phyloP scores from a whole-genome alignment of 495 filamentous ascomycete genomes.

The Clavariopsis aquatica region DNA sequence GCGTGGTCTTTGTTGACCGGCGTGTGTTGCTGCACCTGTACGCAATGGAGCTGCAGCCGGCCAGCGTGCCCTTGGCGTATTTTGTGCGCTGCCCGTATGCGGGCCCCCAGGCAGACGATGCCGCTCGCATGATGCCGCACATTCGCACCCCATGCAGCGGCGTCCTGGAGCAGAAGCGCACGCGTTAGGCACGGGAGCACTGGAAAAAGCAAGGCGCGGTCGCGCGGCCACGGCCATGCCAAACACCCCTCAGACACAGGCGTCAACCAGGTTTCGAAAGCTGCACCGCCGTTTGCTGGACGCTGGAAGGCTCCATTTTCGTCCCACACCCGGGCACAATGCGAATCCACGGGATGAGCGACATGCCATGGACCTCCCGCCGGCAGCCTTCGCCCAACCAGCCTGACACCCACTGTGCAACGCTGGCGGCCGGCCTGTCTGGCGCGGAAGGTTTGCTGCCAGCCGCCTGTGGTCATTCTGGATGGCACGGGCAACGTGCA shows the following conservation, averaged over 20 bases:
- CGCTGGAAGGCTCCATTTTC: slow-evolving; percentile 27
- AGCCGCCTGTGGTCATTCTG: slow-evolving; percentile 9
- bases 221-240: not conserved
- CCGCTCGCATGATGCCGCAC: not conserved
- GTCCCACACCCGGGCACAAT: slow-evolving; percentile 28
- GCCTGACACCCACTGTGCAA: slow-evolving; percentile 16
- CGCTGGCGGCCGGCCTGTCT: slow-evolving; percentile 11
- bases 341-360: not conserved
- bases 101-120: slow-evolving; percentile 2
- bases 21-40: slow-evolving; percentile 16
- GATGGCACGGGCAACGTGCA: slow-evolving; percentile 35
- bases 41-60: slow-evolving; percentile 27
- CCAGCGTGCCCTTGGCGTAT: not conserved
- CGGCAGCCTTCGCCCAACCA: slow-evolving; percentile 12
- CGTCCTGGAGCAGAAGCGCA: slow-evolving; percentile 10
- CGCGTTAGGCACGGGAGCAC: slow-evolving; percentile 1
- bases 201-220: slow-evolving; percentile 12
- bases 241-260: not conserved
- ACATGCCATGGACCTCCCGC: not conserved
- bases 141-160: slow-evolving; percentile 17
- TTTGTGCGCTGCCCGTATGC: slow-evolving; percentile 6
- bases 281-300: slow-evolving; percentile 35
- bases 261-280: slow-evolving; percentile 24
- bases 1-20: slow-evolving; percentile 8
- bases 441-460: slow-evolving; percentile 29